Base-by-base conservation (phyloP, 441 rosid species). In the Populus trichocarpa region DNA sequence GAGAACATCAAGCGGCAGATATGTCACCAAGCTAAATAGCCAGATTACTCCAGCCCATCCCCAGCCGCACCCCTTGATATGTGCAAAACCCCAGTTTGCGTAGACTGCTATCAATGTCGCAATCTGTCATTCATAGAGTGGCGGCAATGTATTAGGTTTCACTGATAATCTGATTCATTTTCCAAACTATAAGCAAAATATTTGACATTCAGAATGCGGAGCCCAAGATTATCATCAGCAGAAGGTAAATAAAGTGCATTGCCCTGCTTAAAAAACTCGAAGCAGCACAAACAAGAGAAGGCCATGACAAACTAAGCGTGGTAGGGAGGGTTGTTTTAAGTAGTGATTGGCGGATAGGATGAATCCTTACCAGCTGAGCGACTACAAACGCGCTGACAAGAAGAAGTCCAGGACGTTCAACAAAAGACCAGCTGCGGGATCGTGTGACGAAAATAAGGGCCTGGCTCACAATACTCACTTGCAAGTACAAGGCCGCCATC, bases 11-110 rank as follows among this genome's bases (percentile, higher is more conserved):
- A 93, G 97, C 30, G 98, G 98, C 73, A 92, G 14, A 42, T 90
- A 95, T 0, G 94, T 90, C 25, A 86, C 84, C 69, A 90, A 13
- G 76, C 95, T 93, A 74, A 85, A 92, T 3, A 90, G 83, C 98
- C 96, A 95, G 74, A 93, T 90, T 12, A 92, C 95, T 46, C 98
- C 95, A 28, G 96, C 98, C 99, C 98, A 93, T 64, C 95, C 95
- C 99, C 98, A 95, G 35, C 99, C 97, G 8, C 78, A 77, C 2
- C 98, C 97, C 81, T 90, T 38, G 42, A 93, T 88, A 23, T 82
- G 77, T 0, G 99, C 98, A 79, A 95, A 93, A 22, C 82, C 85
- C 99, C 96, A 92, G 65, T 90, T 82, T 6, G 97, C 94, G 81
- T 93, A 93, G 59, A 95, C 97, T 7, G 98, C 93, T 69, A 90